Conservation (phyloP, 2,329 filamentous ascomycete genomes). For the Chalara sp. region DNA sequence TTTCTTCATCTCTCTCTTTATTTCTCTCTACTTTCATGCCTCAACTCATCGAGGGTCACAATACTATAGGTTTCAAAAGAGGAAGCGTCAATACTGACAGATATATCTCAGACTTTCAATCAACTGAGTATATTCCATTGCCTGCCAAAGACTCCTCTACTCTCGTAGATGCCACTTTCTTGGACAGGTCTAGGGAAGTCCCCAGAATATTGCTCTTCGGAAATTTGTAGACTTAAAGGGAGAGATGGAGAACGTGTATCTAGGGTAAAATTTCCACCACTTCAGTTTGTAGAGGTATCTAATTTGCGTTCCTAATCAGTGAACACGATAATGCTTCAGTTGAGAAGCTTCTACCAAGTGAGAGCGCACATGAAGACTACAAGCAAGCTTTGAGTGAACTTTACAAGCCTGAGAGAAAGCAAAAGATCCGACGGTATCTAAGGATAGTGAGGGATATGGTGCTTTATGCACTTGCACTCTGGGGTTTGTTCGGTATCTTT, state of each 20-base stretch:
- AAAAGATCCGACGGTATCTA: neutral
- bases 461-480: neutral
- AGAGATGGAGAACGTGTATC: neutral
- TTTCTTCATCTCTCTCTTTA: neutral
- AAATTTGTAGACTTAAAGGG: neutral
- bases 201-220: neutral
- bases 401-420: neutral
- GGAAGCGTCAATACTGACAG: neutral
- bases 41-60: neutral
- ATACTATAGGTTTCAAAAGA: neutral
- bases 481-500: neutral
- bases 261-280: neutral
- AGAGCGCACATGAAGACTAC: neutral
- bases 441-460: slow-evolving; percentile 1
- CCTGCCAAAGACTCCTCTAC: neutral
- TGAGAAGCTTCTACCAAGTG: neutral
- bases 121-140: neutral
- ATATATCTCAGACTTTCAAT: neutral
- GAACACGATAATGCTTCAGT: neutral
- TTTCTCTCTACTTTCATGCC: neutral
- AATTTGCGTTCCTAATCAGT: neutral
- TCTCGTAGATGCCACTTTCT: neutral
- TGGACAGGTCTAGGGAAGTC: neutral
- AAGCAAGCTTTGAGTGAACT: neutral
- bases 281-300: neutral